Evolutionary conservation across 257 asterid genomes (phyloP), one percentile per base, ranked within the genome.

Genomic region (Misopates orontium): DNA sequence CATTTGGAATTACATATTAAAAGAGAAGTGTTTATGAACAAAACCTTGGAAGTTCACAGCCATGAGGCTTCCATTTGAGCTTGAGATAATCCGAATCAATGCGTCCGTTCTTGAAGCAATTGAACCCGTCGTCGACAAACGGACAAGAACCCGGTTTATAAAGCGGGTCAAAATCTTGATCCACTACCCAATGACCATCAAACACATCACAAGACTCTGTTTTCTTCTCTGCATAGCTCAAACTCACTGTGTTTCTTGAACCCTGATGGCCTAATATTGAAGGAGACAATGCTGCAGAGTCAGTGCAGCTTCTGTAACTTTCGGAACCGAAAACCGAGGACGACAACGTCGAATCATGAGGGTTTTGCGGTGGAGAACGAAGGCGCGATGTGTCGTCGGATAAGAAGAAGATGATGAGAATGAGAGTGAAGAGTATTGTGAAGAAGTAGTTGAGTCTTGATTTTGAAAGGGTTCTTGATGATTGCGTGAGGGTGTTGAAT

Each of bases 91-190:
- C 84, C 1, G 81, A 70, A 73, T 86, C 91, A 15, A 56, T 73
- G 41, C 87, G 71, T 1, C 95, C 91, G 47, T 86, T 86, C 81
- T 82, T 82, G 87, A 86, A 76, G 39, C 91, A 84, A 10, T 82
- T 77, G 63, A 86, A 86, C 21, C 85, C 52, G 19, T 84, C 84
- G 28, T 84, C 91, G 49, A 84, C 28, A 25, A 68, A 71, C 0
- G 81, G 85, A 53, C 85, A 87, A 3, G 85, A 72, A 0, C 87
- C 91, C 0, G 76, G 88, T 28, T 56, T 54, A 44, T 86, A 86
- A 20, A 82, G 62, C 1, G 80, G 85, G 20, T 40, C 41, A 15
- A 55, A 72, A 24, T 61, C 68, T 16, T 67, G 78, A 67, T 77
- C 84, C 25, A 44, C 21, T 20, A 80, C 57, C 91, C 95, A 87